These are phyloP conservation scores for Coemansia sp. DNA, from an alignment of 192 early-diverging fungal genomes.

Conservation along the genomic window DNA sequence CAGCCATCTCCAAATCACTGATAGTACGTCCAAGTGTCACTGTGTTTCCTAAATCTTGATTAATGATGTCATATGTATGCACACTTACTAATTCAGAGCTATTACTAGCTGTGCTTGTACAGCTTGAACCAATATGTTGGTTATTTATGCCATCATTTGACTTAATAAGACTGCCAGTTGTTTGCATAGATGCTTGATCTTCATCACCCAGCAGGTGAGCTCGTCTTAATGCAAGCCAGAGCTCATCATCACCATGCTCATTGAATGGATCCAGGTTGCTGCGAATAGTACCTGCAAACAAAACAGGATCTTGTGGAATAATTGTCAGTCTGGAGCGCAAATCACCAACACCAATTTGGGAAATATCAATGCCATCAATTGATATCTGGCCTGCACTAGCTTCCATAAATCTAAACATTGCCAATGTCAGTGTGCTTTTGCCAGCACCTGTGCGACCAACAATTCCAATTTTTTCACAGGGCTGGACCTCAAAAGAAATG, in stretches of 20 bases:
- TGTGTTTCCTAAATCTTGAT: not conserved
- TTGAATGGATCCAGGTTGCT: slow-evolving; percentile 86
- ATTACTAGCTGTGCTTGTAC: slow-evolving; percentile 20
- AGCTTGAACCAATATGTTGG: slow-evolving; percentile 14
- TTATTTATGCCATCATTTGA: not conserved
- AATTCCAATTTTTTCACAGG: slow-evolving; percentile 54
- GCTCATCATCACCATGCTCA: slow-evolving; percentile 70
- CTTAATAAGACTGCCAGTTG: not conserved
- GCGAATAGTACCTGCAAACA: slow-evolving; percentile 59
- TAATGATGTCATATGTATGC: not conserved
- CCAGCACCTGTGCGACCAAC: slow-evolving; percentile 69
- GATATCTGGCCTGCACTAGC: slow-evolving; percentile 64
- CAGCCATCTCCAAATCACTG: slow-evolving; percentile 40
- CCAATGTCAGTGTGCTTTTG: slow-evolving; percentile 75
- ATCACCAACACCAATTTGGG: slow-evolving; percentile 68
- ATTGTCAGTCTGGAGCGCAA: slow-evolving; percentile 73
- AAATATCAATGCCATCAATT: slow-evolving; percentile 76
- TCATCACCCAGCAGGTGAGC: slow-evolving; percentile 64
- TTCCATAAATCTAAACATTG: slow-evolving; percentile 81
- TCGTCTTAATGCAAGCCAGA: slow-evolving; percentile 66
- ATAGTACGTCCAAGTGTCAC: slow-evolving; percentile 40
- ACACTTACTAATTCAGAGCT: not conserved
- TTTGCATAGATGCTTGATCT: not conserved
- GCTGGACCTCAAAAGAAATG: slow-evolving; percentile 47
- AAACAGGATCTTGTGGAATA: slow-evolving; percentile 71